Conservation (phyloP, 805 yeast species). For the Scheffersomyces lignosus region DNA sequence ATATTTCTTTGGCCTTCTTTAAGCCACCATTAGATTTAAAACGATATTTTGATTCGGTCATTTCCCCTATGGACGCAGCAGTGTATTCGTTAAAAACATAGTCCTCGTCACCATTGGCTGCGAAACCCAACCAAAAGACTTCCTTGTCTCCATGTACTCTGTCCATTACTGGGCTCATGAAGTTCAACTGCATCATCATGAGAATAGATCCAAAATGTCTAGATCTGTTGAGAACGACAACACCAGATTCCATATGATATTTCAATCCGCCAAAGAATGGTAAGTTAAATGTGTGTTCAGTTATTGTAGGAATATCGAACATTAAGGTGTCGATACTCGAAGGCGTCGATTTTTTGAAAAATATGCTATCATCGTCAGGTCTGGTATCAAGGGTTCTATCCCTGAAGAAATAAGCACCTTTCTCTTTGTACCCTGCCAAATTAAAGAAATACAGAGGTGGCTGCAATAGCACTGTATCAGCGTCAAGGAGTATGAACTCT, state of each 20-base stretch:
- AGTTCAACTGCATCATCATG: slow-evolving; percentile 46
- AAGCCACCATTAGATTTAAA: no score
- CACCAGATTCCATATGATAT: slow-evolving; percentile 43
- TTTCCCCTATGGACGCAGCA: slow-evolving; percentile 54
- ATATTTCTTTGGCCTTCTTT: slow-evolving; percentile 32
- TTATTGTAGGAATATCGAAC: slow-evolving; percentile 29
- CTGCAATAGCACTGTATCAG: slow-evolving; percentile 48
- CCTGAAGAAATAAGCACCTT: slow-evolving; percentile 33
- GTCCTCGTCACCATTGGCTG: slow-evolving; percentile 53
- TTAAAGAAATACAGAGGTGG: slow-evolving; percentile 23
- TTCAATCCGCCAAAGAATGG: slow-evolving; percentile 41
- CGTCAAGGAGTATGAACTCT: slow-evolving; percentile 54
- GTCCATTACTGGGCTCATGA: slow-evolving; percentile 36
- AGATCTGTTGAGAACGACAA: slow-evolving; percentile 43
- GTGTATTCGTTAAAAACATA: slow-evolving; percentile 50
- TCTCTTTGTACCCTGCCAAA: slow-evolving; percentile 26
- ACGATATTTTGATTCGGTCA: slow-evolving; percentile 11
- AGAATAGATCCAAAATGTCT: slow-evolving; percentile 52
- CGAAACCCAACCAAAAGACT: slow-evolving; percentile 70
- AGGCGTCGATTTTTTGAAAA: slow-evolving; percentile 32
- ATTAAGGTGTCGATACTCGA: slow-evolving; percentile 19
- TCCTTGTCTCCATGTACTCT: slow-evolving; percentile 81
- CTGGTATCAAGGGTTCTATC: slow-evolving; percentile 25
- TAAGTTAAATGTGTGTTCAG: slow-evolving; percentile 31
- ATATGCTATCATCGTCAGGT: slow-evolving; percentile 38